Conservation (phyloP, 768 basidiomycete genomes). For the Termitomyces sp. region DNA sequence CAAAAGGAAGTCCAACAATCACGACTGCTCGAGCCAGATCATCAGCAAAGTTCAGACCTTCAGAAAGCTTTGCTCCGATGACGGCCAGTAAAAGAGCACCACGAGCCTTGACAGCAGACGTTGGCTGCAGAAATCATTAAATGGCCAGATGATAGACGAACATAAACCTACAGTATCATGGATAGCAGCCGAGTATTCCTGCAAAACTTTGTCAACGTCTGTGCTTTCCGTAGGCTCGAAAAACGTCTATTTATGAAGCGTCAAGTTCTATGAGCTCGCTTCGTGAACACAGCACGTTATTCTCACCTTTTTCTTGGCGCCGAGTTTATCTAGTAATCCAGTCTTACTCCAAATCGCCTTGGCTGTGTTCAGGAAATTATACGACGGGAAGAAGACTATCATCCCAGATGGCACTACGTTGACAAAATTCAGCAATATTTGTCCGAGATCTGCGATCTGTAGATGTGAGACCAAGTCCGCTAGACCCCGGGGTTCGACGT, state of each 20-base stretch:
- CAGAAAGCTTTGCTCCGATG: conserved; percentile 95
- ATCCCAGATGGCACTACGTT: conserved; percentile 81
- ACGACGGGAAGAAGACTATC: conserved; percentile 94
- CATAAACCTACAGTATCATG: conserved; percentile 9
- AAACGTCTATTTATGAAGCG: conserved; percentile 57
- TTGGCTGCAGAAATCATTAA: background rate
- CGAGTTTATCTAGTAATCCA: conserved; percentile 58
- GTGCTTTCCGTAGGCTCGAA: conserved; percentile 75
- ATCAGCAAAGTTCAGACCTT: conserved; percentile 79
- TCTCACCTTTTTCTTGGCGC: conserved; percentile 68
- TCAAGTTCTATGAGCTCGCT: background rate
- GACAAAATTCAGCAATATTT: conserved; percentile 74
- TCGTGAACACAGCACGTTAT: background rate
- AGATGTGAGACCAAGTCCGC: background rate
- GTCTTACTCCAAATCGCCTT: conserved; percentile 61
- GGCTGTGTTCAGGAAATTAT: conserved; percentile 69
- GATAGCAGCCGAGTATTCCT: conserved; percentile 62
- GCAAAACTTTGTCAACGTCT: conserved; percentile 70
- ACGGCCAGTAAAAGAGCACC: conserved; percentile 92
- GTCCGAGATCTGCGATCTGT: conserved; percentile 80
- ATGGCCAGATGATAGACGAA: background rate
- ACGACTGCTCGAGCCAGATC: conserved; percentile 82
- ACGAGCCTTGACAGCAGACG: conserved; percentile 26
- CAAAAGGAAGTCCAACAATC: conserved; percentile 88
- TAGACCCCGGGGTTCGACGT: conserved; percentile 20